Evolutionary conservation across 2,329 filamentous ascomycete genomes (phyloP), one percentile per base, ranked within the genome.

Genomic region (Venturia effusa): DNA sequence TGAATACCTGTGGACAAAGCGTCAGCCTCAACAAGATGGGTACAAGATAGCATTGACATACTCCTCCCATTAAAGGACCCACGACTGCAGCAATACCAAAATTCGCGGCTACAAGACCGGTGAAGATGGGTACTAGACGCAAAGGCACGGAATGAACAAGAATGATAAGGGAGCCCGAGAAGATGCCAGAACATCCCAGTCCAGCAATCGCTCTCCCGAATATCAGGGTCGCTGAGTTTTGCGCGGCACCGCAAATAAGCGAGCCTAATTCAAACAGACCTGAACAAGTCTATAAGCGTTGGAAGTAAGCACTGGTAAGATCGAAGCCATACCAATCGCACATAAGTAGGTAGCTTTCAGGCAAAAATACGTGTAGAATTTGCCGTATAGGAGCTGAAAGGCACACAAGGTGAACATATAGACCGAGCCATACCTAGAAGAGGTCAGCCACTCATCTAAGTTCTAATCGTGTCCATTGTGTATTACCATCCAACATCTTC

Each of bases 81-180:
- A 59, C 55, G 11, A 66, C 63, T 17, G 61, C 34, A 10, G 65
- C 60, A 22, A 66, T 61, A 27, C 65, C 65, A 62, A 65, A 61
- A 60, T 51, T 61, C 6, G 54, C 66, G 48, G 30, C 57, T 24
- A 68, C 57, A 19, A 67, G 7, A 17, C 61, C 61, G 6, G 54
- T 61, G 24, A 62, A 68, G 34, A 32, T 61, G 30, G 59, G 34
- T 17, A 39, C 34, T n/a, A 45, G 17, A 43, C 70, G 67, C 62
- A 79, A 74, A 0, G 73, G 74, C 32, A 76, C 72, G 4, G 72
- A 74, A 59, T 75, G 74, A 0, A 78, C 73, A 43, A 83, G 74
- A 13, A 85, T 72, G 15, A 72, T 71, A 61, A 73, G 74, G 0
- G 68, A 67, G 10, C 74, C 67, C 41, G 62, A 45, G 27, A 64